phyloP scores from a whole-genome alignment of 1,284 basidiomycete genomes.

The Cutaneotrichosporon curvatum region DNA sequence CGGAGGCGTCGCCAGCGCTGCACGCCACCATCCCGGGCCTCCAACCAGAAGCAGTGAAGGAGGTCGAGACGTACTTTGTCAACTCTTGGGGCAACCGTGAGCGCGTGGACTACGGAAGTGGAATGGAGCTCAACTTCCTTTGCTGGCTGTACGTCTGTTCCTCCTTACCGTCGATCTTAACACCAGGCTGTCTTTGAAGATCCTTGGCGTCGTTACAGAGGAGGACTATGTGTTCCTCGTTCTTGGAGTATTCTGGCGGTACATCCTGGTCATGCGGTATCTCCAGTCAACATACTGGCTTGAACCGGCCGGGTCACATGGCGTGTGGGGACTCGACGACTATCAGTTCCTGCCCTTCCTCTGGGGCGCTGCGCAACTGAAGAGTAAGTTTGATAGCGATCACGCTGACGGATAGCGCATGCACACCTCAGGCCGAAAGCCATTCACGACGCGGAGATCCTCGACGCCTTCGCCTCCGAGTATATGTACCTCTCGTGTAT shows the following conservation, averaged over 20 bases:
- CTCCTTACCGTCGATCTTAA: background rate
- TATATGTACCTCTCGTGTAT: conserved; percentile 99
- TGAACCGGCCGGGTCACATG: conserved; percentile 94
- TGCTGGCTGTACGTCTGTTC: conserved; percentile 77
- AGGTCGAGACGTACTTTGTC: conserved; percentile 72
- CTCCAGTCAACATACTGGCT: conserved; percentile 96
- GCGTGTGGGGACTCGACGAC: conserved; percentile 97
- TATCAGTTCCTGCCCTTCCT: conserved; percentile 96
- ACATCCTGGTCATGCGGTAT: conserved; percentile 79
- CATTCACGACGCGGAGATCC: conserved; percentile 84
- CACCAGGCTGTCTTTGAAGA: conserved; percentile 69
- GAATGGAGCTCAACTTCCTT: conserved; percentile 96
- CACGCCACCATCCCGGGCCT: conserved; percentile 58
- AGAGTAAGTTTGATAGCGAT: conserved; percentile 49
- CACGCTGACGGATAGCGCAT: conserved; percentile 55
- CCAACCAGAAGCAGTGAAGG: conserved; percentile 55
- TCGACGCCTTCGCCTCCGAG: conserved; percentile 81
- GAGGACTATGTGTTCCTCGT: conserved; percentile 73
- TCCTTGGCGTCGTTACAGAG: conserved; percentile 60
- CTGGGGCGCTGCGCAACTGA: conserved; percentile 69
- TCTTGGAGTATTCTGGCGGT: conserved; percentile 87
- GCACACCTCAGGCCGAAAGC: conserved; percentile 85
- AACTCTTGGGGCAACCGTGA: conserved; percentile 88
- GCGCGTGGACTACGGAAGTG: conserved; percentile 95
- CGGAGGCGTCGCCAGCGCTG: conserved; percentile 52